These are phyloP conservation scores for Phlyctochytrium bullatum DNA, from an alignment of 192 early-diverging fungal species.

Conservation along the genomic window DNA sequence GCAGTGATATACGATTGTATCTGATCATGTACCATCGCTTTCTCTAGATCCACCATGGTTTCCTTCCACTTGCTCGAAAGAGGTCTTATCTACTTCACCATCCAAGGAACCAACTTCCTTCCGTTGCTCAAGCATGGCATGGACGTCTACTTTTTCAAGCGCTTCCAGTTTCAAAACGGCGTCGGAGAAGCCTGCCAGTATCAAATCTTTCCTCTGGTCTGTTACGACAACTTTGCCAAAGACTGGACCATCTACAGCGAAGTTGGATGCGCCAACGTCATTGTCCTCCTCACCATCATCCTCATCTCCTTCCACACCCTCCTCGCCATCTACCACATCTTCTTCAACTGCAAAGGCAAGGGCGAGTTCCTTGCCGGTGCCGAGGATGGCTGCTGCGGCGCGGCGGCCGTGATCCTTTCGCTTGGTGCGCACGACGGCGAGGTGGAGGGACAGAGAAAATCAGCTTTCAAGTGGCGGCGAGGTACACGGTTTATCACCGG, in stretches of 20 bases:
- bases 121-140: slow-evolving; percentile 51
- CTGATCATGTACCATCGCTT: too few species aligned
- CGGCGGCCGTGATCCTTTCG: slow-evolving; percentile 40
- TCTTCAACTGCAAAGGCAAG: slow-evolving; percentile 25
- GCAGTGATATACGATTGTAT: too few species aligned
- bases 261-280: slow-evolving; percentile 38
- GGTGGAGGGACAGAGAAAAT: slow-evolving; percentile 25
- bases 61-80: slow-evolving; percentile 47
- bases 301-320: slow-evolving; percentile 45
- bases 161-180: slow-evolving; percentile 11
- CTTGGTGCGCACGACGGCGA: slow-evolving; percentile 39
- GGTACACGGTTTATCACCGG: slow-evolving; percentile 34
- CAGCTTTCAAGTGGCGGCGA: slow-evolving; percentile 25
- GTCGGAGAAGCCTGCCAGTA: slow-evolving; percentile 25
- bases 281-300: slow-evolving; percentile 42
- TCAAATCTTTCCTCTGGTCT: slow-evolving; percentile 40
- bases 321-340: slow-evolving; percentile 33
- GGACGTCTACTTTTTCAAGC: slow-evolving; percentile 40
- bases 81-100: slow-evolving; percentile 47
- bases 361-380: slow-evolving; percentile 46
- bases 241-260: slow-evolving; percentile 47
- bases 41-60: slow-evolving; percentile 54
- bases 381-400: slow-evolving; percentile 52
- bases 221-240: slow-evolving; percentile 42
- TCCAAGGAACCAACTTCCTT: slow-evolving; percentile 36